phyloP scores from a whole-genome alignment of 345 rosid genomes.

The Populus davidiana region DNA sequence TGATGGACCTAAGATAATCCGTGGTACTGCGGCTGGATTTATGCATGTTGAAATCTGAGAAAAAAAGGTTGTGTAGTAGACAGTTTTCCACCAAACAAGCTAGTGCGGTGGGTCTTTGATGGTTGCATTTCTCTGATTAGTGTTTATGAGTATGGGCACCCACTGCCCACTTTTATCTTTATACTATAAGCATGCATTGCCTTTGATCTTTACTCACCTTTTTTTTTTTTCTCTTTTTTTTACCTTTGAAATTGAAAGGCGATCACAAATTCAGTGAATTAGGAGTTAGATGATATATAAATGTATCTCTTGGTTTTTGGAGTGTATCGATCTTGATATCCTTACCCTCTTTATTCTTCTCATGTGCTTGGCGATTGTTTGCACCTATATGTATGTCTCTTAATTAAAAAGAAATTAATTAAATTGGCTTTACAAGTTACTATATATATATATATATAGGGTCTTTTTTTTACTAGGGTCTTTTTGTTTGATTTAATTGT shows the following conservation, averaged over 20 bases:
- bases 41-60: neutral
- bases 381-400: neutral
- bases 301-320: no score
- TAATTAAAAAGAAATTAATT: no score
- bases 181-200: neutral
- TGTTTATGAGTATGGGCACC: slow-evolving; percentile 15
- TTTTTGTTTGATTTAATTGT: no score
- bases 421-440: no score
- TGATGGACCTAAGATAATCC: slow-evolving; percentile 7
- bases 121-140: slow-evolving; percentile 25
- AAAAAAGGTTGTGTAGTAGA: neutral
- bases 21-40: neutral
- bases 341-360: neutral
- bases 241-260: neutral
- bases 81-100: slow-evolving; percentile 27
- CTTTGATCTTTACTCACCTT: neutral
- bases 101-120: slow-evolving; percentile 25
- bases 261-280: neutral
- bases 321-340: no score
- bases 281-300: neutral
- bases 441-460: no score
- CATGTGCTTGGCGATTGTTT: no score
- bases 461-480: no score
- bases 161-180: slow-evolving; percentile 12
- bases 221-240: accelerated